Evolutionary conservation across 2,329 filamentous ascomycete genomes (phyloP).

Genomic region (Alternaria sp.): DNA sequence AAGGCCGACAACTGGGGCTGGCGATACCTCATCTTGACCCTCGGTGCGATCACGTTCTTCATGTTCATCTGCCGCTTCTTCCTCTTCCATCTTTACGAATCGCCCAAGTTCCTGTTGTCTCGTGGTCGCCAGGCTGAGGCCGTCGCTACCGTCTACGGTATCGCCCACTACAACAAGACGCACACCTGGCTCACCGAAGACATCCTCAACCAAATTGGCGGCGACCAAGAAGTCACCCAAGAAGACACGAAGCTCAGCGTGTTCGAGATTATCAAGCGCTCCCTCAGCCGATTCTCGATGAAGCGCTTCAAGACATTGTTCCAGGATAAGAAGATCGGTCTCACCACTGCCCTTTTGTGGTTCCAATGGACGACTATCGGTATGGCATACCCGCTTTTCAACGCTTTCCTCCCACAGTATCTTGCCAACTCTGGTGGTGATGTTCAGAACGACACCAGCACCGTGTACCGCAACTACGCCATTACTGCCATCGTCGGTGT

Average conservation of each 20-base stretch:
- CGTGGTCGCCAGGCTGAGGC: constrained; percentile 80
- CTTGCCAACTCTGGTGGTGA: constrained; percentile 66
- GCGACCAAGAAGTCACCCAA: constrained; percentile 54
- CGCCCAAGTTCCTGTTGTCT: constrained; percentile 82
- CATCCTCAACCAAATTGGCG: constrained; percentile 64
- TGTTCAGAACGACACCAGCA: constrained; percentile 35
- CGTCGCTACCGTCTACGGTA: constrained; percentile 79
- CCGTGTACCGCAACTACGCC: constrained; percentile 80
- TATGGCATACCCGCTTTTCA: constrained; percentile 88
- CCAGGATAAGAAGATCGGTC: constrained; percentile 56
- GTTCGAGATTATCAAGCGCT: constrained; percentile 64
- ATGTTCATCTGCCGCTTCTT: constrained; percentile 85
- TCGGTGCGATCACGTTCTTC: constrained; percentile 75
- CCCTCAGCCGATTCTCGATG: constrained; percentile 72
- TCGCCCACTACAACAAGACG: constrained; percentile 73
- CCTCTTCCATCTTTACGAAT: constrained; percentile 83
- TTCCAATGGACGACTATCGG: constrained; percentile 85
- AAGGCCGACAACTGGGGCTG: constrained; percentile 73
- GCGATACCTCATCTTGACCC: constrained; percentile 76
- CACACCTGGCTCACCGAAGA: constrained; percentile 70
- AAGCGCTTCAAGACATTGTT: constrained; percentile 73
- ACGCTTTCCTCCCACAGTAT: constrained; percentile 89
- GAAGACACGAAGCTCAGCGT: constrained; percentile 52
- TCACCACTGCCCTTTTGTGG: constrained; percentile 68
- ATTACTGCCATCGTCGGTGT: constrained; percentile 81